Base-by-base conservation (phyloP, 257 asterid genomes). In the Linaria vulgaris region DNA sequence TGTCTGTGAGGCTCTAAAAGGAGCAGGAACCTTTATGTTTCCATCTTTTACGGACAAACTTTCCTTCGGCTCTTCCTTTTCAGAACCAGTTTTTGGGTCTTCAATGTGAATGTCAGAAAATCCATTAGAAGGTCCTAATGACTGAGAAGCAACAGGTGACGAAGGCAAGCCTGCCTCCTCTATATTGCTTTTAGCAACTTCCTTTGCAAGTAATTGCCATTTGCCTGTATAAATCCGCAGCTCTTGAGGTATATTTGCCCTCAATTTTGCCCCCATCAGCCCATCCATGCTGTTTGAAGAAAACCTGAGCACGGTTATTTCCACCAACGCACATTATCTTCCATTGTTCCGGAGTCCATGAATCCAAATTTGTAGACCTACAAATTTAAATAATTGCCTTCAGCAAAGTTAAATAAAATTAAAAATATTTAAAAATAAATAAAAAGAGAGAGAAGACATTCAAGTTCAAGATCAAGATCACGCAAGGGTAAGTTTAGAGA, bases 211-310 rank as follows among this genome's bases (percentile, higher is more conserved):
- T 71, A 87, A 80, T 50, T 94, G 95, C 70, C 82, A 87, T 79
- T 50, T 94, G 95, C 70, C 82, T 78, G 71, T 94, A 94, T 69
- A 94, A 80, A 48, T 92, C 96, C 63, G 99, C 97, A 72, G 99
- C 99, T 77, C 99, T 89, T 61, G 99, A 92, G 56, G 94, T 85
- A 74, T 89, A 89, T 71, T 92, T 89, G 48, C 95, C 88, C 79
- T 89, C 97, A 56, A 88, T 80, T 83, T 87, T 90, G 82, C 97
- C 95, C 57, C 97, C 99, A 77, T 85, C 99, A 34, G 73, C 74
- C 99, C 99, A 94, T 62, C 99, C 99, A 68, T 94, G 99, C 78
- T 90, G 99, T 77, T 90, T 94, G 75, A 94, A 94, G 77, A 94
- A 94, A 59, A 75, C 92, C 64, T 87, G 97, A 53, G 97, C 99